phyloP scores from a whole-genome alignment of 768 basidiomycete species.

The Trichaptum fuscoviolaceum region DNA sequence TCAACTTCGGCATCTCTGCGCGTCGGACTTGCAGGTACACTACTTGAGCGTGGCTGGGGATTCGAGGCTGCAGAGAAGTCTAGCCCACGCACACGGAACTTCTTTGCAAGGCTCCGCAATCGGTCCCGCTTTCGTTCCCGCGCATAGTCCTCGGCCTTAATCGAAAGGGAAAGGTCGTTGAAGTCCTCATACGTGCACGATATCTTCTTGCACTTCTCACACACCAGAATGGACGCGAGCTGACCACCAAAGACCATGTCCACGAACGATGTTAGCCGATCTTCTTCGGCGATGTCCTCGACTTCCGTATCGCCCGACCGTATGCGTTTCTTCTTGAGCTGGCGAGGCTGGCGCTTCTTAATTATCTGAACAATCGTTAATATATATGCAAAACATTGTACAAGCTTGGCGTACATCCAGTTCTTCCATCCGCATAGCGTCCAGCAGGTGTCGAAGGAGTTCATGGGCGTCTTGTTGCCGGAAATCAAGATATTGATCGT shows the following conservation, averaged over 20 bases:
- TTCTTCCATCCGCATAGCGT: slow-evolving; percentile 94
- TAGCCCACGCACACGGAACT: slow-evolving; percentile 33
- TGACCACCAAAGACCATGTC: slow-evolving; percentile 91
- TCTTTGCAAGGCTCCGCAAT: slow-evolving; percentile 68
- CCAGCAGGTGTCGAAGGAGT: slow-evolving; percentile 81
- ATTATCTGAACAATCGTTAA: slow-evolving; percentile 50
- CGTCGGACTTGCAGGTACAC: slow-evolving; percentile 45
- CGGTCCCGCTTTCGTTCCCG: slow-evolving; percentile 73
- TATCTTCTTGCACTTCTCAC: slow-evolving; percentile 89
- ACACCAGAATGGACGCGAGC: slow-evolving; percentile 87
- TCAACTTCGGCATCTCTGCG: slow-evolving; percentile 22
- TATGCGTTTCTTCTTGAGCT: slow-evolving; percentile 33
- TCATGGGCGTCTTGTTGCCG: slow-evolving; percentile 97
- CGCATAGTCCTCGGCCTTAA: slow-evolving; percentile 76
- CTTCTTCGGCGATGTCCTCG: slow-evolving; percentile 32
- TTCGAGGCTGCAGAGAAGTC: neutral
- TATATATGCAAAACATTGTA: slow-evolving; percentile 4
- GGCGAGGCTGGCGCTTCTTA: slow-evolving; percentile 55
- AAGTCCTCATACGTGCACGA: slow-evolving; percentile 93
- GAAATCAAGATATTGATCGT: slow-evolving; percentile 93
- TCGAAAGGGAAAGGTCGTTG: slow-evolving; percentile 86
- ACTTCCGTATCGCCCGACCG: neutral
- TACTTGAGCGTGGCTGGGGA: slow-evolving; percentile 40
- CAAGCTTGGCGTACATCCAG: slow-evolving; percentile 54
- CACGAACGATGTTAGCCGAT: slow-evolving; percentile 62